Evolutionary conservation across 2,329 filamentous ascomycete species (phyloP), one percentile per base, ranked within the genome.

Genomic region (Colletotrichum sp.): DNA sequence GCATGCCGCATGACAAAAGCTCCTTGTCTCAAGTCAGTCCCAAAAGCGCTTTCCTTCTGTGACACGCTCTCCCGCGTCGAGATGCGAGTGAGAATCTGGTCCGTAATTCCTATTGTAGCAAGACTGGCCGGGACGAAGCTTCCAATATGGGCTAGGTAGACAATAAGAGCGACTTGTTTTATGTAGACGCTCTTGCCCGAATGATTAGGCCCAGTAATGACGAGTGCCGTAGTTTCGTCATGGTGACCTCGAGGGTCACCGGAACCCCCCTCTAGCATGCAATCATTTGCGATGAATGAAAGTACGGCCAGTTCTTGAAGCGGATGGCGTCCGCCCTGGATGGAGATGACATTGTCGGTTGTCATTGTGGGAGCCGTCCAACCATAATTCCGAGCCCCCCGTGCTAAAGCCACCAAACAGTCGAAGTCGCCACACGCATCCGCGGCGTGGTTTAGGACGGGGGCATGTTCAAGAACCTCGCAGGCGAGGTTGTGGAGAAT

Each of bases 161-260:
- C 93, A 75, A 98, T 97, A 66, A 98, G 87, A 6, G 96, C 97
- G 36, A 95, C 92, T 83, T 99, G 96, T 84, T 98, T 99, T 82
- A 99, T 89, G 84, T 98, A 99, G 0, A 99, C 92, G 79, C 96
- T 99, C 84, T 99, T 99, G 1, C 97, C 97, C 0, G 97, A 99
- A 83, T 97, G 98, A 80, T 99, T 99, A 6, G 97, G 96, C 0
- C 97, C 97, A 0, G 97, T 99, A 80, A 99, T 85, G 8, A 98
- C 87, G 15, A 98, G 83, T 85, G 95, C 94, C 78, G 91, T 95
- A 15, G 49, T 49, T 15, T 73, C 70, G 80, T 72, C 70, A 80
- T 74, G n/a, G 77, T 52, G 5, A 70, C 28, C 26, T 73, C 49
- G n/a, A 78, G 77, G 52, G 10, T 24, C 28, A 21, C 86, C 87